These are phyloP conservation scores for Cucumis cinereus DNA, from an alignment of 306 rosid species.

Conservation along the genomic window DNA sequence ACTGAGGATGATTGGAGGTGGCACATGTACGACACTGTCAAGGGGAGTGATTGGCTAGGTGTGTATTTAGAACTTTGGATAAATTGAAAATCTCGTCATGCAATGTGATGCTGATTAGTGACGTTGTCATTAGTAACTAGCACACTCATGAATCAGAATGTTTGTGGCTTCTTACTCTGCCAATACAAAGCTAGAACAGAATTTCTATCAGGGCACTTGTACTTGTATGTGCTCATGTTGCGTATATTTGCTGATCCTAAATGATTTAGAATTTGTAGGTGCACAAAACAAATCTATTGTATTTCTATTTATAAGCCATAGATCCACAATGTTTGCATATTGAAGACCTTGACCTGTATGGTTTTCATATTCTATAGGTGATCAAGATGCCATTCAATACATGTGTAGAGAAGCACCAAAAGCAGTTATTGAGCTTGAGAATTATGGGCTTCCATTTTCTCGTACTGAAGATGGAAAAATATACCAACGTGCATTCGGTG, in stretches of 20 bases:
- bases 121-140: neutral
- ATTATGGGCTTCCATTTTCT: conserved; percentile 84
- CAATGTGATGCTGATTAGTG: neutral
- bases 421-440: conserved; percentile 87
- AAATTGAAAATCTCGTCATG: neutral
- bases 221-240: neutral
- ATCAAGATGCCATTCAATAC: conserved; percentile 94
- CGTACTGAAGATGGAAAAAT: conserved; percentile 81
- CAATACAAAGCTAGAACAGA: neutral
- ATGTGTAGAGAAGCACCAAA: conserved; percentile 96
- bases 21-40: conserved; percentile 96
- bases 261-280: neutral
- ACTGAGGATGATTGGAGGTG: conserved; percentile 95
- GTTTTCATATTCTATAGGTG: conserved; percentile 37
- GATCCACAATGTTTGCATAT: neutral
- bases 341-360: conserved; percentile 7
- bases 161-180: neutral
- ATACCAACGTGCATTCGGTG: conserved; percentile 96
- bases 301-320: too few relatives aligned
- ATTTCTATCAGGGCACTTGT: neutral
- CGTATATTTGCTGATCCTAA: neutral
- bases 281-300: neutral
- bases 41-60: conserved; percentile 98
- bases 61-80: neutral
- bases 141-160: neutral